These are phyloP conservation scores for Monosporozyma yasuniensis DNA, from an alignment of 805 yeast genomes.

Conservation along the genomic window DNA sequence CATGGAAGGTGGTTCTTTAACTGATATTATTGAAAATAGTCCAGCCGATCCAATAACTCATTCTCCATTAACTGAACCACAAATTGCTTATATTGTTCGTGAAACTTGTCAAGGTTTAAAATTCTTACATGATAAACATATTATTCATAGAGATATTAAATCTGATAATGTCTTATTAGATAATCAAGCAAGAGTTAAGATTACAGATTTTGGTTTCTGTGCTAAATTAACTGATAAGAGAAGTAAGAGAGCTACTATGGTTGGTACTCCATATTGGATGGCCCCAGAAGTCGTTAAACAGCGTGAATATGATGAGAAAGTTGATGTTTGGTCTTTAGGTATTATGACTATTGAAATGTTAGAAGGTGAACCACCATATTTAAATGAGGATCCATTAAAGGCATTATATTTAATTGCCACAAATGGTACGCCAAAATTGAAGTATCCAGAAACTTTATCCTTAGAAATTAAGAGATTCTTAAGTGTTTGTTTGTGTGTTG, in stretches of 20 bases:
- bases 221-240: constrained; percentile 82
- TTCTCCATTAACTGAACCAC: constrained; percentile 60
- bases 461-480: constrained; percentile 75
- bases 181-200: constrained; percentile 74
- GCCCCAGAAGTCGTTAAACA: constrained; percentile 98
- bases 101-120: constrained; percentile 89
- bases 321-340: constrained; percentile 97
- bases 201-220: constrained; percentile 96
- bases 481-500: constrained; percentile 88
- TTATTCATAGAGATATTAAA: constrained; percentile 94
- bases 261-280: constrained; percentile 99
- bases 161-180: constrained; percentile 89
- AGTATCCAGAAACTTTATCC: constrained; percentile 77
- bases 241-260: constrained; percentile 93
- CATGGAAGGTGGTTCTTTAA: constrained; percentile 97
- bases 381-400: constrained; percentile 91
- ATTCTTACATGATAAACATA: constrained; percentile 83
- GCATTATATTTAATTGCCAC: constrained; percentile 93
- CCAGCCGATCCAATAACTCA: constrained; percentile 34
- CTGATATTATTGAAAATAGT: constrained; percentile 91
- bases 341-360: constrained; percentile 98
- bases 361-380: constrained; percentile 97
- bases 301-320: constrained; percentile 93
- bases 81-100: constrained; percentile 82
- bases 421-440: constrained; percentile 91